Evolutionary conservation across 257 asterid genomes (phyloP).

Genomic region (Solanum dulcamara): DNA sequence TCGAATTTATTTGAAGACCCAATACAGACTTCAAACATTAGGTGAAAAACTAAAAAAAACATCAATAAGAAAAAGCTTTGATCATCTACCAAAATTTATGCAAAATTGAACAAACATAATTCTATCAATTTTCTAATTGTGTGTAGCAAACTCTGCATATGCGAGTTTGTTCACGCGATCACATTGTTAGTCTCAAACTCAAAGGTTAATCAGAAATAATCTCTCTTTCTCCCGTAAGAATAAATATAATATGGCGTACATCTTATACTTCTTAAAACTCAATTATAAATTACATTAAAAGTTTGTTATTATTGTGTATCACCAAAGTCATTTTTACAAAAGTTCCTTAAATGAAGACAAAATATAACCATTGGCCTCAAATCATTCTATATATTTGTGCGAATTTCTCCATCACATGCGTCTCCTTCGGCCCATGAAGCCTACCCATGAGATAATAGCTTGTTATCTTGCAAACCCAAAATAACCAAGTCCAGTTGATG

Average conservation of each 20-base stretch:
- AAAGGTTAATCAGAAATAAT: too few species aligned
- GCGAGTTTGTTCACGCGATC: too few species aligned
- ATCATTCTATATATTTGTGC: too few species aligned
- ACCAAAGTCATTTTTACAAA: background rate
- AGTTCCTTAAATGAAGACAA: background rate
- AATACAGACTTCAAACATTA: too few species aligned
- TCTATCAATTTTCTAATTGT: background rate
- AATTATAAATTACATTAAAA: too few species aligned
- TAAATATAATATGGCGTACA: too few species aligned
- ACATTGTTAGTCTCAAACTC: background rate
- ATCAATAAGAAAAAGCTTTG: background rate
- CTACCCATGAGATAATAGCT: background rate
- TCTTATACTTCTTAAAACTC: background rate
- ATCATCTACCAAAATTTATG: background rate
- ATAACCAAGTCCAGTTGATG: background rate
- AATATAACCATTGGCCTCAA: too few species aligned
- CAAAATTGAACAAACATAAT: background rate
- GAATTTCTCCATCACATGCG: background rate
- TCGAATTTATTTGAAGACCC: too few species aligned
- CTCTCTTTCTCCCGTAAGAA: too few species aligned
- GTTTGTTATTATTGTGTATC: too few species aligned
- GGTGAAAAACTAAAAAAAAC: too few species aligned
- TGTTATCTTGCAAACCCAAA: background rate
- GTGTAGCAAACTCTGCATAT: too few species aligned
- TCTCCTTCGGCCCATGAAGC: background rate